Conservation (phyloP, 2,329 filamentous ascomycete genomes). For the Dothistroma septosporum region DNA sequence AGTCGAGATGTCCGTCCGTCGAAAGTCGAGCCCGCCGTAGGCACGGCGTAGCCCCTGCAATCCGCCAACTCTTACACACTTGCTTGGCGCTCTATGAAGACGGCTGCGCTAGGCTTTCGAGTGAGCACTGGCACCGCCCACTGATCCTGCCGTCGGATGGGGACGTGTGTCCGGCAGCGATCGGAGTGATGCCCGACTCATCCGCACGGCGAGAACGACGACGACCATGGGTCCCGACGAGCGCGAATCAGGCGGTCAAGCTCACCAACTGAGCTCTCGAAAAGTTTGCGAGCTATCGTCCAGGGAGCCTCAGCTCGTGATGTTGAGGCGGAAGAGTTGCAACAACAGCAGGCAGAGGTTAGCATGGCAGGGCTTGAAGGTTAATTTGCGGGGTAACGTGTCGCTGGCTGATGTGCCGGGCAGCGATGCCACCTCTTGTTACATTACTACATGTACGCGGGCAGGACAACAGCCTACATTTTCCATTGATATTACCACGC, state of each 20-base stretch:
- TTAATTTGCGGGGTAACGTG: not conserved
- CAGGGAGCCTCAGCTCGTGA: not conserved
- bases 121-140: not conserved
- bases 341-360: not conserved
- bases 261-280: not conserved
- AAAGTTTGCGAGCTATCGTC: not conserved
- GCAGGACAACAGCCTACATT: not conserved
- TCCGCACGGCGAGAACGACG: not conserved
- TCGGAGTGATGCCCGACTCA: not conserved
- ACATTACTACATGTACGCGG: not conserved
- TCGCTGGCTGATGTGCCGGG: not conserved
- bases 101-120: not conserved
- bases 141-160: not conserved
- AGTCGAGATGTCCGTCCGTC: not conserved
- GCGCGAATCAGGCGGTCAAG: not conserved
- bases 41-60: conserved; percentile 1
- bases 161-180: not conserved
- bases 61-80: not conserved
- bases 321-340: not conserved
- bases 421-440: not conserved
- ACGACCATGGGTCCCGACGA: not conserved
- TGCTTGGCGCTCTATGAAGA: not conserved
- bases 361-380: not conserved
- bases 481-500: not conserved
- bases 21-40: not conserved